Percentiles rank a stretch among this genome's conserved stretches.
Conservation (phyloP, 352 stramenopile species). For the Phytopythium aichiense region DNA sequence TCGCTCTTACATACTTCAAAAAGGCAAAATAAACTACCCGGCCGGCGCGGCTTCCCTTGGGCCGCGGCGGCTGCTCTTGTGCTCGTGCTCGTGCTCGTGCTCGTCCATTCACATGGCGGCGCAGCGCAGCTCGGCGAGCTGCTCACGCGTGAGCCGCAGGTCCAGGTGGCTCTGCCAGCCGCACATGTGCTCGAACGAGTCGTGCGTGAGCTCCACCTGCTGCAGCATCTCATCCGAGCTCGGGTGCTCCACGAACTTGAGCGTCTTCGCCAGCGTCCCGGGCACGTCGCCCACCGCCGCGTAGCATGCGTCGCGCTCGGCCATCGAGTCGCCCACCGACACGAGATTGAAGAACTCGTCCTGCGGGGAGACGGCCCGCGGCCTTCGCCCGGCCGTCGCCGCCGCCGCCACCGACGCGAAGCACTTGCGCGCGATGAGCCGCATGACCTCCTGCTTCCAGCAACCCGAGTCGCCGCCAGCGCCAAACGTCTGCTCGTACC, state of each 20-base stretch:
- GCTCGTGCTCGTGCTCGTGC: not conserved
- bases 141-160: slow-evolving; percentile 65
- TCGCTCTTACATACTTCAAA: slow-evolving; percentile 7
- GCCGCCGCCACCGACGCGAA: slow-evolving; percentile 25
- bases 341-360: slow-evolving; percentile 77
- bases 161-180: slow-evolving; percentile 68
- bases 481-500: slow-evolving; percentile 85
- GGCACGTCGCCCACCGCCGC: slow-evolving; percentile 54
- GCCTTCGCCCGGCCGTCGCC: slow-evolving; percentile 1
- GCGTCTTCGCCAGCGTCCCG: slow-evolving; percentile 78
- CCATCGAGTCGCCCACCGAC: slow-evolving; percentile 83
- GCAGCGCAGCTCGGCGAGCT: slow-evolving; percentile 71
- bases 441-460: slow-evolving; percentile 87
- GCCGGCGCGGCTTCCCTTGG: not conserved
- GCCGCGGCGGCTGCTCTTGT: not conserved
- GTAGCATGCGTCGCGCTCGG: slow-evolving; percentile 83
- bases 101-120: slow-evolving; percentile 21
- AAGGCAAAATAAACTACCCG: slow-evolving; percentile 6
- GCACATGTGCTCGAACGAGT: slow-evolving; percentile 88
- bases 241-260: slow-evolving; percentile 85
- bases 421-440: slow-evolving; percentile 83
- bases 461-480: slow-evolving; percentile 66
- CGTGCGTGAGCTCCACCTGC: slow-evolving; percentile 77
- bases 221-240: slow-evolving; percentile 77
- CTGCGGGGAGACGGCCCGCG: not conserved